phyloP scores from a whole-genome alignment of 2,329 filamentous ascomycete genomes.

The Penicillium sp. region DNA sequence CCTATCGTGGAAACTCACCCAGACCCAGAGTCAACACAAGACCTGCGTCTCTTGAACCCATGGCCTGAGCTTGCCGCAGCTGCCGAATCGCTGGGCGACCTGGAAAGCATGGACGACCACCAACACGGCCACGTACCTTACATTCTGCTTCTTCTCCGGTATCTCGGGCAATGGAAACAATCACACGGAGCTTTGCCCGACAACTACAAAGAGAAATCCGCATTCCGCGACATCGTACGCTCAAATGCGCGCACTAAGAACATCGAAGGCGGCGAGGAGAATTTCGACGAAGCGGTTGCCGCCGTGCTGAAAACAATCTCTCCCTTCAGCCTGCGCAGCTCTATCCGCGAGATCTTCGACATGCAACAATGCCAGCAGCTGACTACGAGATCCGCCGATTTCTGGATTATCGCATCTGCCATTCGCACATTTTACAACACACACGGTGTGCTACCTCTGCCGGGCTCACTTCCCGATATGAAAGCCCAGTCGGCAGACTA shows the following conservation, averaged over 20 bases:
- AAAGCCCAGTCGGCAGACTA: constrained; percentile 91
- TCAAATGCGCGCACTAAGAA: constrained; percentile 68
- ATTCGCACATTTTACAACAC: constrained; percentile 73
- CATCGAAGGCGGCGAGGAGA: constrained; percentile 87
- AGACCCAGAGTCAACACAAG: constrained; percentile 77
- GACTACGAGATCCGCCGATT: constrained; percentile 57
- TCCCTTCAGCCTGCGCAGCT: constrained; percentile 63
- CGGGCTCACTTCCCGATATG: constrained; percentile 92
- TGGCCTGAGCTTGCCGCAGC: constrained; percentile 80
- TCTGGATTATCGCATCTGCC: constrained; percentile 87
- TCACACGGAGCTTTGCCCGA: constrained; percentile 67
- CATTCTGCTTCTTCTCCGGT: constrained; percentile 77
- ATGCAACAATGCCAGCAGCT: constrained; percentile 60
- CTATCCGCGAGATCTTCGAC: constrained; percentile 75
- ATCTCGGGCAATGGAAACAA: constrained; percentile 76
- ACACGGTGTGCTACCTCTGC: constrained; percentile 73
- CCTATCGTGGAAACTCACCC: constrained; percentile 96
- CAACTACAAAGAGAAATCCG: constrained; percentile 80
- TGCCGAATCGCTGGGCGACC: constrained; percentile 61
- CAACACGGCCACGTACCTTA: constrained; percentile 92
- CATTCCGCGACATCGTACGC: constrained; percentile 72
- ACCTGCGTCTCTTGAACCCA: constrained; percentile 78
- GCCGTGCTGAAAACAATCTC: constrained; percentile 88
- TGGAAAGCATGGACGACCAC: constrained; percentile 70
- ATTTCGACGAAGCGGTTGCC: constrained; percentile 87